Evolutionary conservation across 1,139 yeast species (phyloP).

Genomic region (Tardiomyces depauwii): DNA sequence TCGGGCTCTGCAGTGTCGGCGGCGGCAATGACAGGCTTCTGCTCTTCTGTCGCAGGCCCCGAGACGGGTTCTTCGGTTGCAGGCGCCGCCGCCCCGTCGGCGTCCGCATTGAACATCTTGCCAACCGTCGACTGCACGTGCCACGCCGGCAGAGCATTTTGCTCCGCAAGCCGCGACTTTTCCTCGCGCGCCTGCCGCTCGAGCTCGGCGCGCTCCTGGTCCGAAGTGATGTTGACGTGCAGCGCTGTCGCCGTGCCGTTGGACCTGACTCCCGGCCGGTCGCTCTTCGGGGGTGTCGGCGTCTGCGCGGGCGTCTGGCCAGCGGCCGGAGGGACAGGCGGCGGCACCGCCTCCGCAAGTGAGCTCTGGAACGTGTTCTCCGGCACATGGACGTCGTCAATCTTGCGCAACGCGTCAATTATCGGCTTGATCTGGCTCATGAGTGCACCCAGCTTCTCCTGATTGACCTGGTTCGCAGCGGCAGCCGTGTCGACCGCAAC

Average conservation of each 20-base stretch:
- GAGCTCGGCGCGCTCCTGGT: constrained; percentile 59
- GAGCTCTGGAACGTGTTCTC: constrained; percentile 84
- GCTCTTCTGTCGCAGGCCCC: constrained; percentile 24
- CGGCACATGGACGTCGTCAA: constrained; percentile 75
- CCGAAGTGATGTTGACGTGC: constrained; percentile 86
- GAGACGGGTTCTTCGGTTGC: constrained; percentile 8
- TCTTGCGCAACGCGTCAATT: constrained; percentile 67
- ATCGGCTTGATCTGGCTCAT: constrained; percentile 89
- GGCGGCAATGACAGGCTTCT: constrained; percentile 20
- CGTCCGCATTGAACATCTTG: constrained; percentile 17
- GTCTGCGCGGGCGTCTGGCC: constrained; percentile 22
- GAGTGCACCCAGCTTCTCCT: constrained; percentile 67
- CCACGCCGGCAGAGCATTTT: constrained; percentile 96
- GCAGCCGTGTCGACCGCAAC: constrained; percentile 83
- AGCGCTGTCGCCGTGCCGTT: constrained; percentile 25
- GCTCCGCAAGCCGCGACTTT: constrained; percentile 52
- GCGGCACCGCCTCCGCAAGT: constrained; percentile 69
- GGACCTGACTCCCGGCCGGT: constrained; percentile 6
- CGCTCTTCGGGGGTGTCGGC: constrained; percentile 26
- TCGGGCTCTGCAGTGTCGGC: constrained; percentile 12
- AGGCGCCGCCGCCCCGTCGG: constrained; percentile 22
- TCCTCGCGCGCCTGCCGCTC: constrained; percentile 51
- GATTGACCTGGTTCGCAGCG: constrained; percentile 70
- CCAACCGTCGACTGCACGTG: constrained; percentile 88
- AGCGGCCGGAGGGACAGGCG: constrained; percentile 24